phyloP scores from a whole-genome alignment of 139 green algal genomes.

The Monoraphidium neglectum region DNA sequence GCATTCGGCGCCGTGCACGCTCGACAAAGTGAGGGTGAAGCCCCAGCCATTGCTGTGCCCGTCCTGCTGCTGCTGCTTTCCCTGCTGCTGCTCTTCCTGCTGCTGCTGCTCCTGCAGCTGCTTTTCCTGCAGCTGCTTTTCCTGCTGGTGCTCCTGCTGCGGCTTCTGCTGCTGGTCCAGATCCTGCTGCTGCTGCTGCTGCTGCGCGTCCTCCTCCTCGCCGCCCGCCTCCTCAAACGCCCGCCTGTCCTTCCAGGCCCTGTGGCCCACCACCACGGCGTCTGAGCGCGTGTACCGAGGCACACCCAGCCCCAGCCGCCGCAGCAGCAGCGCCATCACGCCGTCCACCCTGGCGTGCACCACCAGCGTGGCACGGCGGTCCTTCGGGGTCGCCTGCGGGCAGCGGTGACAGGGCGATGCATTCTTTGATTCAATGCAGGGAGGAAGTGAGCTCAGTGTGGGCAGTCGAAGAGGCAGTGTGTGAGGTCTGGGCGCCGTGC shows the following conservation, averaged over 20 bases:
- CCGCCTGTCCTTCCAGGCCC: no score
- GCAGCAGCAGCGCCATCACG: conserved; percentile 47
- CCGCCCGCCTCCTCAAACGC: not conserved
- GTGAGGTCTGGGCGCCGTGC: no score
- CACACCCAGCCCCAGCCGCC: conserved; percentile 39
- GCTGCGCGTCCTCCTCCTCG: not conserved
- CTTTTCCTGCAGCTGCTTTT: not conserved
- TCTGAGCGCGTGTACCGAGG: conserved; percentile 44
- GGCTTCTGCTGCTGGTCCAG: conserved; percentile 1
- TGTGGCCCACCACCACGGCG: conserved; percentile 36
- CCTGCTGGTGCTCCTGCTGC: not conserved
- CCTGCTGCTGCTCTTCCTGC: not conserved
- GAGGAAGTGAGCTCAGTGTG: not conserved
- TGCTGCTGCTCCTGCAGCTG: conserved; percentile 3
- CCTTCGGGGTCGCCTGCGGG: conserved; percentile 70
- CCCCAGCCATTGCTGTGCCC: conserved; percentile 6
- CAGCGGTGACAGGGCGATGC: not conserved
- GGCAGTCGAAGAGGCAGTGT: not conserved
- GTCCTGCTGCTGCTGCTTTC: not conserved
- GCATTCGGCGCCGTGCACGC: conserved; percentile 48
- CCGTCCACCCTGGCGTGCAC: conserved; percentile 38
- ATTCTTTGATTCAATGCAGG: not conserved
- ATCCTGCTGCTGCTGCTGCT: not conserved
- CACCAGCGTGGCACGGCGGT: conserved; percentile 39
- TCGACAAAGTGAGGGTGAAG: conserved; percentile 49